phyloP scores from a whole-genome alignment of 2,329 filamentous ascomycete genomes.

The Colletotrichum falcatum region DNA sequence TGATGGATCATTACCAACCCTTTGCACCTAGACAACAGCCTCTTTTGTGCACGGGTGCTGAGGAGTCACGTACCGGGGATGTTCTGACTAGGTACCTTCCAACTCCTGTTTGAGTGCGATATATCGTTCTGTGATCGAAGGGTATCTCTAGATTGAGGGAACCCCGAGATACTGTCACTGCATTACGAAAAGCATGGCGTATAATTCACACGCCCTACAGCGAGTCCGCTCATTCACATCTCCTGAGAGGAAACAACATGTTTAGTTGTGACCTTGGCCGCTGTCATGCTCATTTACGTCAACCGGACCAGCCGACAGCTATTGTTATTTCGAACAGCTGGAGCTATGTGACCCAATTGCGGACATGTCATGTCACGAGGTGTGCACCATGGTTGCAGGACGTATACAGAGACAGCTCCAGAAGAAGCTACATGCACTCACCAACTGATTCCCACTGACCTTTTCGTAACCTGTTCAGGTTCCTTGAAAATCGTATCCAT shows the following conservation, averaged over 20 bases:
- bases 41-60: no score
- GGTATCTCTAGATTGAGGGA: neutral
- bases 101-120: neutral
- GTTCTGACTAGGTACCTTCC: no score
- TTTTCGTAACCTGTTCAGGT: neutral
- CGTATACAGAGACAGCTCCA: neutral
- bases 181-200: neutral
- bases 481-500: neutral
- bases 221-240: neutral
- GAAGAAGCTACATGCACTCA: neutral
- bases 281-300: neutral
- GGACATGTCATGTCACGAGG: no score
- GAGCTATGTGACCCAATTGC: neutral
- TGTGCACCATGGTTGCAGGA: neutral
- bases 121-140: neutral
- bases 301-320: neutral
- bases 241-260: no score
- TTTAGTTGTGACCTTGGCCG: no score
- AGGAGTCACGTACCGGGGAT: neutral
- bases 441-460: neutral
- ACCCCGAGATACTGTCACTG: neutral
- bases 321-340: fast-evolving
- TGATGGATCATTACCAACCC: neutral
- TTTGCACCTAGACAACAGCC: neutral
- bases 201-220: neutral